Conservation (phyloP, 1,284 basidiomycete species). For the Marasmius fiardii region DNA sequence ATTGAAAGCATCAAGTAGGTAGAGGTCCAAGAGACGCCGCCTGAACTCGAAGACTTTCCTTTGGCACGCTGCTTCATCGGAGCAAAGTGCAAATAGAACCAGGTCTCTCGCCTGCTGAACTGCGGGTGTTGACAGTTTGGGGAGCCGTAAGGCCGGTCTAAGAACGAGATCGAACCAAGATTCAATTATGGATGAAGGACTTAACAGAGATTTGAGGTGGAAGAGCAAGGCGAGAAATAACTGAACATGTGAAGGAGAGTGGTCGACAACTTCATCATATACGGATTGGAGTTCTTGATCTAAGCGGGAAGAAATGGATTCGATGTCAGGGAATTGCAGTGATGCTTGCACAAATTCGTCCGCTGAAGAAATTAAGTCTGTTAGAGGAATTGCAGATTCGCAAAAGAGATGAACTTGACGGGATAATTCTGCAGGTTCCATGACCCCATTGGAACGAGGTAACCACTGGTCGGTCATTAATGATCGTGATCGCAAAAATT, state of each 20-base stretch:
- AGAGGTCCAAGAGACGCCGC: constrained; percentile 65
- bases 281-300: constrained; percentile 67
- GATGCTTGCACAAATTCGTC: constrained; percentile 54
- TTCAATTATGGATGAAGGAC: constrained; percentile 62
- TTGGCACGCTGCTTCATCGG: constrained; percentile 34
- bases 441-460: constrained; percentile 10
- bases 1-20: constrained; percentile 70
- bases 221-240: constrained; percentile 63
- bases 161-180: constrained; percentile 78
- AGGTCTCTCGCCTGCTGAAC: constrained; percentile 70
- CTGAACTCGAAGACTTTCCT: constrained; percentile 63
- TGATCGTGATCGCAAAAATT: too few relatives aligned
- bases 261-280: constrained; percentile 60
- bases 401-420: constrained; percentile 55
- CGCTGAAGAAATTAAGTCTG: constrained; percentile 44
- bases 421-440: constrained; percentile 39
- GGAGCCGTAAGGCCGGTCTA: constrained; percentile 70
- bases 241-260: constrained; percentile 59
- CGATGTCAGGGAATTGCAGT: constrained; percentile 30
- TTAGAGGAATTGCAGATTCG: constrained; percentile 35
- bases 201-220: constrained; percentile 56
- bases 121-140: constrained; percentile 55
- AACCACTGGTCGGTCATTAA: too few relatives aligned
- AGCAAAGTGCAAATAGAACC: constrained; percentile 56
- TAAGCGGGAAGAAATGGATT: constrained; percentile 42